phyloP scores from a whole-genome alignment of 495 filamentous ascomycete species.

The Penicillium canariense region DNA sequence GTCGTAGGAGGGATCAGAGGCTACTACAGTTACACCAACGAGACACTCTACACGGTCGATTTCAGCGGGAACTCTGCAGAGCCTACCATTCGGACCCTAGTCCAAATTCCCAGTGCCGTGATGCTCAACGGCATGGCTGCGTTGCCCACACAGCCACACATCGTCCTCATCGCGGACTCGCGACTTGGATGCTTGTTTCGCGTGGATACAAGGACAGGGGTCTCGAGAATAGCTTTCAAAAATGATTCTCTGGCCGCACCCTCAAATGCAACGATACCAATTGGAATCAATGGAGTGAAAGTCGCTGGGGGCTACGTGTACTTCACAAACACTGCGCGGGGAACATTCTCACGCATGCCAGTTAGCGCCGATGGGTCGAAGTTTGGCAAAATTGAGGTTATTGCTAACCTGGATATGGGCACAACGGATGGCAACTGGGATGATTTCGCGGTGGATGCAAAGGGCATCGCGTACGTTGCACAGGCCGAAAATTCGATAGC shows the following conservation, averaged over 20 bases:
- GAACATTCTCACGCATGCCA: slow-evolving; percentile 29
- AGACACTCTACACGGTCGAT: slow-evolving; percentile 29
- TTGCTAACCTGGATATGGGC: slow-evolving; percentile 14
- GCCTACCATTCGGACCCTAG: slow-evolving; percentile 22
- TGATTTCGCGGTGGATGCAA: slow-evolving; percentile 34
- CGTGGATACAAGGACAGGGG: slow-evolving; percentile 38
- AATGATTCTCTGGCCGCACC: slow-evolving; percentile 17
- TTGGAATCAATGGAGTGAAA: slow-evolving; percentile 46
- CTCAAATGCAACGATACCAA: slow-evolving; percentile 14
- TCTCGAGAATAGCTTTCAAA: slow-evolving; percentile 28
- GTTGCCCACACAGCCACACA: slow-evolving; percentile 17
- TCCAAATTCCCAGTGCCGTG: slow-evolving; percentile 30
- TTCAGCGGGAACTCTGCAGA: slow-evolving; percentile 28
- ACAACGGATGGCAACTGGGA: slow-evolving; percentile 22
- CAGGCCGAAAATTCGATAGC: slow-evolving; percentile 23
- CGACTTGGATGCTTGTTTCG: slow-evolving; percentile 39
- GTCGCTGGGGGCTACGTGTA: slow-evolving; percentile 28
- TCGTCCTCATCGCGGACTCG: slow-evolving; percentile 37
- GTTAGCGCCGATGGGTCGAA: slow-evolving; percentile 29
- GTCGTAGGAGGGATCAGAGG: slow-evolving; percentile 32
- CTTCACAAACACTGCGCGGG: slow-evolving; percentile 43
- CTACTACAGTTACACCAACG: slow-evolving; percentile 27
- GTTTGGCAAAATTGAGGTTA: slow-evolving; percentile 15
- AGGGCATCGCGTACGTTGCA: slow-evolving; percentile 29
- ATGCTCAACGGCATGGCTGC: slow-evolving; percentile 42